These are phyloP conservation scores for Pogostemon cablin DNA, from an alignment of 257 asterid genomes.

Conservation along the genomic window DNA sequence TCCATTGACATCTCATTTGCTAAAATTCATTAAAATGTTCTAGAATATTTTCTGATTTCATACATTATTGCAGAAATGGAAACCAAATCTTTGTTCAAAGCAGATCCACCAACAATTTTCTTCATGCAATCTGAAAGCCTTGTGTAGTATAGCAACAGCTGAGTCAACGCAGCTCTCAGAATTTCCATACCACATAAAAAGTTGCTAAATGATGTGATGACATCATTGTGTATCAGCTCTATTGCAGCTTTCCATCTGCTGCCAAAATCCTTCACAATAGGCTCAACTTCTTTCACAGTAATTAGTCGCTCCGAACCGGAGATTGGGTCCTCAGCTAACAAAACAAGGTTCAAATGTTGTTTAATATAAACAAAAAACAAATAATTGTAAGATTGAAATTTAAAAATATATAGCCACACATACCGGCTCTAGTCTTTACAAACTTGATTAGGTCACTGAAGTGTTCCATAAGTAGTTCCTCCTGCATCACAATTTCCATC, in stretches of 20 bases:
- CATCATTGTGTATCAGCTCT: slow-evolving; percentile 96
- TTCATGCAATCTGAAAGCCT: slow-evolving; percentile 90
- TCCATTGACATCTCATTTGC: slow-evolving; percentile 1
- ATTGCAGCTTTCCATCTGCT: slow-evolving; percentile 95
- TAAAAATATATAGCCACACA: slow-evolving; percentile 33
- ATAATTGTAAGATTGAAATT: not conserved
- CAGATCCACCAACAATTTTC: slow-evolving; percentile 78
- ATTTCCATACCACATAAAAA: slow-evolving; percentile 96
- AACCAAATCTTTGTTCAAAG: slow-evolving; percentile 90
- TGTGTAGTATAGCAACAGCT: slow-evolving; percentile 85
- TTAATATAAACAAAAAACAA: not conserved
- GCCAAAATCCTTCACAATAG: slow-evolving; percentile 86
- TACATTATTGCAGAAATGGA: slow-evolving; percentile 92
- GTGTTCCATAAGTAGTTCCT: slow-evolving; percentile 87
- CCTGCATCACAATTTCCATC: slow-evolving; percentile 55
- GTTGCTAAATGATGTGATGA: slow-evolving; percentile 91
- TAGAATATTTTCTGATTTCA: slow-evolving; percentile 86
- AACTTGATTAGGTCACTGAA: slow-evolving; percentile 84
- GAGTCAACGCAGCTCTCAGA: slow-evolving; percentile 93
- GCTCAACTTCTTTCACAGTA: slow-evolving; percentile 79
- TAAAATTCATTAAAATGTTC: slow-evolving; percentile 61
- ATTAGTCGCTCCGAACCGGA: slow-evolving; percentile 65
- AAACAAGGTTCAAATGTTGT: slow-evolving; percentile 26
- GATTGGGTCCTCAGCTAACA: slow-evolving; percentile 76
- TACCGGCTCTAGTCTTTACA: slow-evolving; percentile 90